Base-by-base conservation (phyloP, 768 basidiomycete species). In the Serendipita vermifera region DNA sequence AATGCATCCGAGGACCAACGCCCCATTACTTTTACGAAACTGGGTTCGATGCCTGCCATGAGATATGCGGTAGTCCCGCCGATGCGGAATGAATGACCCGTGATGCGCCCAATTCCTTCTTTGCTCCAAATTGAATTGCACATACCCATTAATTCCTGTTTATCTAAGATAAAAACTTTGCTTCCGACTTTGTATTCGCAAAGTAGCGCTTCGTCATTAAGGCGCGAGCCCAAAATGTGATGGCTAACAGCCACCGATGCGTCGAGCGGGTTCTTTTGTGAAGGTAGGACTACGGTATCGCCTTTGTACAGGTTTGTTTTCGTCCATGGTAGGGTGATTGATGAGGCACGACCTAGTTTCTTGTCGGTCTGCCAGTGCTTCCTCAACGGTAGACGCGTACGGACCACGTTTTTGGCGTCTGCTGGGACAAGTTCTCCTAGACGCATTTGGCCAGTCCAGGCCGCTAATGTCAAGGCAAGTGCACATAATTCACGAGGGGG, bases 1-100 rank as follows among this genome's bases (percentile, higher is more conserved):
- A 72, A 73, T 11, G 69, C 64, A 0, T 65, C 56, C 0, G 70
- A 71, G 0, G 67, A 64, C 70, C 70, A 72, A 3, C 64, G 57
- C 0, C 69, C 68, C 7, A 63, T 57, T 0, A 59, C 54, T 2
- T 66, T 64, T 2, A 72, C 67, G 0, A 72, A 55, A 5, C 69
- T 65, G 1, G 68, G 68, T 0, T 63, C 59, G 4, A 71, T 66
- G 4, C 69, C 66, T 0, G 60, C 38, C 0, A 67, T 58, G 2
- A 71, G 64, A 3, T 69, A 56, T 35, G 66, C 61, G 0, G 68
- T 65, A 1, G 69, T 63, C 7, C 70, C 69, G 0, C 71, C 69
- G 51, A 72, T 72, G 15, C 65, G 61, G 54, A 71, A 71, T 38
- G 63, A 63, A 54, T 72, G 68, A 0, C 69, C 71, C 7, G 56